Evolutionary conservation across 116 monocot genomes (phyloP).

Genomic region (Zostera marina): DNA sequence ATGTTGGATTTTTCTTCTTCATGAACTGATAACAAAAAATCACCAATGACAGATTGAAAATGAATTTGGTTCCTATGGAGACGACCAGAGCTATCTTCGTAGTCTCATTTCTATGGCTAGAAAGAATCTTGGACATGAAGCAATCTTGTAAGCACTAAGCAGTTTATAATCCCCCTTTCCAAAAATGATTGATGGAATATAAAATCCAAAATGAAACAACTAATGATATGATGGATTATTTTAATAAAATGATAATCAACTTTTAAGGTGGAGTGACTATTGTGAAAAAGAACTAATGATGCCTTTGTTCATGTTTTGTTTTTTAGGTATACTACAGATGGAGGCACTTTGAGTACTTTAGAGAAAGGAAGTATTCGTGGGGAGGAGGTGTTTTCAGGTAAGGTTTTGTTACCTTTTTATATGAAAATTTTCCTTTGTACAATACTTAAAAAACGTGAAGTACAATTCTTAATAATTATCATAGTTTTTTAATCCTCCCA

Average conservation of each 20-base stretch:
- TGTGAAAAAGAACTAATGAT: not conserved
- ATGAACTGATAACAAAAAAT: not conserved
- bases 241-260: too few relatives aligned
- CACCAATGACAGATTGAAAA: constrained; percentile 64
- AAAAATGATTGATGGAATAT: not conserved
- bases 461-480: too few relatives aligned
- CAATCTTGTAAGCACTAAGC: constrained; percentile 39
- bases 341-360: constrained; percentile 47
- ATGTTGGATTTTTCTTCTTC: constrained; percentile 1
- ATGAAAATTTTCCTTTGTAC: not conserved
- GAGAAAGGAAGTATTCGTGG: constrained; percentile 56
- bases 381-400: constrained; percentile 49
- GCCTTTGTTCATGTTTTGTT: not conserved
- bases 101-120: constrained; percentile 56
- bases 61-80: constrained; percentile 93
- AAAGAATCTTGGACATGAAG: constrained; percentile 53
- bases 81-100: constrained; percentile 74
- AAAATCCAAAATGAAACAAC: not conserved
- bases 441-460: too few relatives aligned
- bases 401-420: not conserved
- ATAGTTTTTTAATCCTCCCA: too few relatives aligned
- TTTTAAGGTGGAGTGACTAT: too few relatives aligned
- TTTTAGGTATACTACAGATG: constrained; percentile 95
- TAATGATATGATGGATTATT: not conserved
- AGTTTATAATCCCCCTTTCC: not conserved